Evolutionary conservation across 352 stramenopile genomes (phyloP), one percentile per base, ranked within the genome.

Genomic region (Hyaloperonospora brassicae): DNA sequence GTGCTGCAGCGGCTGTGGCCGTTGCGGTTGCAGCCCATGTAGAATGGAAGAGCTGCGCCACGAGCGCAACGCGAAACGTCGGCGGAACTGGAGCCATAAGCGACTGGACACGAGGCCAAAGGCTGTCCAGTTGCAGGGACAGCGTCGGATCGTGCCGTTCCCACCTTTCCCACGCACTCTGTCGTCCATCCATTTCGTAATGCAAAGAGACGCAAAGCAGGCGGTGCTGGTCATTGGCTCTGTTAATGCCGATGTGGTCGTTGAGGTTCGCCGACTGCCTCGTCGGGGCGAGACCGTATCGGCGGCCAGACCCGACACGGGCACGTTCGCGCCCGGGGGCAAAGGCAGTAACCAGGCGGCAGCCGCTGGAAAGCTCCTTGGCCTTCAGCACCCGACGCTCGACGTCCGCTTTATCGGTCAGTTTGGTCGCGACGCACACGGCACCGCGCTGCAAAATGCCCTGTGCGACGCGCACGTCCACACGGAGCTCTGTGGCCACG

Each of bases 291-390:
- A 93, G 60, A 91, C 80, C 14, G 45, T 91, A 22, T 66, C 62
- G 0, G 74, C 79, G 1, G 68, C 54, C 31, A 79, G 75, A 43
- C 51, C 68, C 0, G 72, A 86, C 52, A 89, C 78, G 38, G 76
- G 78, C 39, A 72, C 69, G 40, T 86, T 88, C 53, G 66, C 84
- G 25, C 73, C 79, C 0, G 82, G 82, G 25, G 82, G 82, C 42
- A 93, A 93, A 50, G 82, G 82, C 47, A 79, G 78, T 40, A 93
- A 93, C 68, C 82, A 93, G 43, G 82, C 82, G 1, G 78, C 78
- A 2, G 80, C 79, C 0, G 75, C 68, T 0, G 71, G 74, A 23
- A 72, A 72, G 7, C 69, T 91, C 43, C 61, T 75, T 25, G 54
- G 60, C 0, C 12, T 13, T 21, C 47, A 61, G 5, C 61, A 69